phyloP scores from a whole-genome alignment of 2,329 filamentous ascomycete genomes.

The Macrophomina phaseolina region DNA sequence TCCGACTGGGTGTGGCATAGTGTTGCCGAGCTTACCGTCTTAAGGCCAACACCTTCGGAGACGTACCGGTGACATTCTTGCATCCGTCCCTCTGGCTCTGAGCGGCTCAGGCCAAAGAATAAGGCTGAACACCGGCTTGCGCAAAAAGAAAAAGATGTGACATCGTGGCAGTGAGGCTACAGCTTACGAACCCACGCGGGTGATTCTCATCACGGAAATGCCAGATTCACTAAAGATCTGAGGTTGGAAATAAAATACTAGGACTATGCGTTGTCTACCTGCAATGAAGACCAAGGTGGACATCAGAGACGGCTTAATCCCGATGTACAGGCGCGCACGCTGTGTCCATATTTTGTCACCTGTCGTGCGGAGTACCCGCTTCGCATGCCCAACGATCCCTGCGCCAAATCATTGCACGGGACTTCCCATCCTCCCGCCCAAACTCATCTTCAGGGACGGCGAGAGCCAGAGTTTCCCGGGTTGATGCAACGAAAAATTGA shows the following conservation, averaged over 20 bases:
- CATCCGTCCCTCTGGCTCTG: background rate
- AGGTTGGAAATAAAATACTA: background rate
- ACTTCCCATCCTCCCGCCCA: background rate
- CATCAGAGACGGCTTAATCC: background rate
- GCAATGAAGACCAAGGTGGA: background rate
- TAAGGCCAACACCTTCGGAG: background rate
- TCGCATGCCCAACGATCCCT: background rate
- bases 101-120: background rate
- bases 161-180: background rate
- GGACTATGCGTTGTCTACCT: background rate
- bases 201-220: background rate
- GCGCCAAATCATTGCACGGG: background rate
- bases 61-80: background rate
- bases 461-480: too few species aligned
- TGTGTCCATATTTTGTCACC: background rate
- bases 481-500: too few species aligned
- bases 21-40: constrained; percentile 7
- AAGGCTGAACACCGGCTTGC: background rate
- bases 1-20: background rate
- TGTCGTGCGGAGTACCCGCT: too few species aligned
- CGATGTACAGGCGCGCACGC: background rate
- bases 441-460: background rate
- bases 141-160: background rate
- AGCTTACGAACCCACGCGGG: background rate
- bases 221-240: background rate